These are phyloP conservation scores for Termitomyces sp. DNA, from an alignment of 768 basidiomycete genomes.

Conservation along the genomic window DNA sequence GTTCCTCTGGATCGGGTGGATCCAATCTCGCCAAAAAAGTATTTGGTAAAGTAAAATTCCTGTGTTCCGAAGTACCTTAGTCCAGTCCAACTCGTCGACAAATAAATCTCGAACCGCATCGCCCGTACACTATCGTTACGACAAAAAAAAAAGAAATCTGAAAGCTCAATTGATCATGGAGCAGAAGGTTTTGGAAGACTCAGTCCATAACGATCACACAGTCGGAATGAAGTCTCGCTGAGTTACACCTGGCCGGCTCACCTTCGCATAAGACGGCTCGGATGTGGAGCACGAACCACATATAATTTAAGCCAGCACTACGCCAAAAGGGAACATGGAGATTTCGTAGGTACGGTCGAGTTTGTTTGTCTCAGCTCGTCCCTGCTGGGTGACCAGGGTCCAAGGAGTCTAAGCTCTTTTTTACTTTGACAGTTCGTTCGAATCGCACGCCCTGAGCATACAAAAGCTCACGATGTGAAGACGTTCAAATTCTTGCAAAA, in stretches of 20 bases:
- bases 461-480: not conserved
- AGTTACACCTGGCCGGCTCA: not conserved
- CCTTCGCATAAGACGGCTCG: not conserved
- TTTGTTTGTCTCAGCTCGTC: not conserved
- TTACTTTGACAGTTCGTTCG: not conserved
- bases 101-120: not conserved
- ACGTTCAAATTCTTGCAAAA: not conserved
- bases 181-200: not conserved
- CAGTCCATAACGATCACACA: not conserved
- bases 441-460: not conserved
- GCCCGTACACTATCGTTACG: not conserved
- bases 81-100: not conserved
- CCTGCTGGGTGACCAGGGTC: constrained; percentile 1
- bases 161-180: not conserved
- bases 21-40: not conserved
- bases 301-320: not conserved
- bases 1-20: not conserved
- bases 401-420: constrained; percentile 13
- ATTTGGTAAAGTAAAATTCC: not conserved
- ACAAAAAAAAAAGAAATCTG: not conserved
- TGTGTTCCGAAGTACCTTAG: not conserved
- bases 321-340: not conserved
- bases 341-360: not conserved
- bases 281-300: not conserved
- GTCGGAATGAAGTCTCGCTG: not conserved